Evolutionary conservation across 768 basidiomycete species (phyloP), one percentile per base, ranked within the genome.

Genomic region (Psilocybe tampanensis): DNA sequence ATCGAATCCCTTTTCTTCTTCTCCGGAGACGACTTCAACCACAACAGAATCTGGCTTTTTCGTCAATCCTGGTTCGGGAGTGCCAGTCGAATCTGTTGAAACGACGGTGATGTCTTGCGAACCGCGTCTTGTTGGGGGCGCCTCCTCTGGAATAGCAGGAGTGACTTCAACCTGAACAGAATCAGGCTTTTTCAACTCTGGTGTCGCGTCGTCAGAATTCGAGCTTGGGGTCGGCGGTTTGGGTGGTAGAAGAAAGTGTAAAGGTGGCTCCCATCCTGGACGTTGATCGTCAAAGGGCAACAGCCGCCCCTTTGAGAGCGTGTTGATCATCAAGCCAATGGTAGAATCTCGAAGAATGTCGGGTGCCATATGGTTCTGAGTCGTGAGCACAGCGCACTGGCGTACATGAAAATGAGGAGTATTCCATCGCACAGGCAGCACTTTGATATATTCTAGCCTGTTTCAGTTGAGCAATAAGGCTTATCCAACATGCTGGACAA

Each of bases 381-480:
- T 48, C 24, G 3, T 29, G 47, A 48, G 22, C 7, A 48, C 8
- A 18, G 19, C 13, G 36, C 12, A 3, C 3, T 5, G 36, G 24
- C 18, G 24, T 3, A 24, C n/a, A n/a, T n/a, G n/a, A n/a, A n/a
- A n/a, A 4, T 47, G 6, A 13, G 7, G 17, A 12, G 24, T 17
- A 24, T 24, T 9, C 12, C 9, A 8, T 45, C 8, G 9, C 12
- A 3, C 7, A 18, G 15, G 3, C 45, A n/a, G 24, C 23, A 24
- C n/a, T n/a, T n/a, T n/a, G 13, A 13, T 47, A 24, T 48, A 33
- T 48, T 8, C 47, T 18, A 15, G 6, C 23, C 29, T 48, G 47
- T 48, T 48, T 48, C 47, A 48, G 47, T 24, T 48, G 47, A 48
- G 47, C 29, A 48, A 48, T 48, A 21, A 32, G 2, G 26, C 26